phyloP scores from a whole-genome alignment of 176 grass and related monocot genomes.

The Musa beccarii region DNA sequence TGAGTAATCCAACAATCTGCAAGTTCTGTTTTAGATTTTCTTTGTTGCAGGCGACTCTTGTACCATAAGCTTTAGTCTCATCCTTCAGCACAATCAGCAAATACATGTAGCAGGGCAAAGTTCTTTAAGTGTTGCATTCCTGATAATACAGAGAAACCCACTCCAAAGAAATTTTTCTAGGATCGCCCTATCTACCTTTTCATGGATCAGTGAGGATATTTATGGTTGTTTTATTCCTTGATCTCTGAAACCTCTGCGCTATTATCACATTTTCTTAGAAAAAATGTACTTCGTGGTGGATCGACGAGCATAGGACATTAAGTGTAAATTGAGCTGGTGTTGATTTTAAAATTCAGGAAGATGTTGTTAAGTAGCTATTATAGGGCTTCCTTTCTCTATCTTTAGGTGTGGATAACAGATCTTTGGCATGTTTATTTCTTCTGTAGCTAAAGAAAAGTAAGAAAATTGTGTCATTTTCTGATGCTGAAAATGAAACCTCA shows the following conservation, averaged over 20 bases:
- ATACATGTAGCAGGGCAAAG: no score
- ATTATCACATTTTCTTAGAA: background rate
- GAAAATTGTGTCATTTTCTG: background rate
- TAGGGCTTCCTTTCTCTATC: background rate
- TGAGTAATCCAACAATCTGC: constrained; percentile 33
- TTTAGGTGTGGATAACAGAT: background rate
- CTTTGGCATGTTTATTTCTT: background rate
- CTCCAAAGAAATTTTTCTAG: no score
- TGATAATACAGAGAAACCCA: no score
- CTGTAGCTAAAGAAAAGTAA: background rate
- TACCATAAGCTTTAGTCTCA: no score
- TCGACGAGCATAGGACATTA: background rate
- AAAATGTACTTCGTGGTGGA: background rate
- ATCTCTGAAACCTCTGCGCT: background rate
- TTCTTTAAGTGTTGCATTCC: no score
- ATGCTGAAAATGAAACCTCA: background rate
- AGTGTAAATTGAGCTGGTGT: background rate
- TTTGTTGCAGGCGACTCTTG: no score
- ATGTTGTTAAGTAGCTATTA: background rate
- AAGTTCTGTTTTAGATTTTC: background rate
- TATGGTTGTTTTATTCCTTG: background rate
- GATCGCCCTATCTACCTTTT: no score
- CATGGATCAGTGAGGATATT: no score
- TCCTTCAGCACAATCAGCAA: no score
- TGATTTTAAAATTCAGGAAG: background rate